Evolutionary conservation across 148 eudicot species (phyloP).

Genomic region (Cornus florida): DNA sequence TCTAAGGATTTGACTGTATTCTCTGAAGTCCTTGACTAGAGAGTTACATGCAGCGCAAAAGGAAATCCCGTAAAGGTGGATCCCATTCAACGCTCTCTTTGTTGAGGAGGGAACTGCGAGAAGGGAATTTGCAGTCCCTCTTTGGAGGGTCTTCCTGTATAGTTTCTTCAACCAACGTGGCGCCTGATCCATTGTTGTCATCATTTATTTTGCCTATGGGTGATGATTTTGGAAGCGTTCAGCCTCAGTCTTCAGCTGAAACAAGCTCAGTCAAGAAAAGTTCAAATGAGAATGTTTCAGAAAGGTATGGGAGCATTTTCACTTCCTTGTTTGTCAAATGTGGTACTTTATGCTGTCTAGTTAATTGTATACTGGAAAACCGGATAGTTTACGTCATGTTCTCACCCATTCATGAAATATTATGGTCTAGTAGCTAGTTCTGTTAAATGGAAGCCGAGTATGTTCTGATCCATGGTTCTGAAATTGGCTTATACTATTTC

Average conservation of each 20-base stretch:
- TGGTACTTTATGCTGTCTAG: not conserved
- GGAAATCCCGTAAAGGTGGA: constrained; percentile 71
- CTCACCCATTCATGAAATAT: not conserved
- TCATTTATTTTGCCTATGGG: constrained; percentile 91
- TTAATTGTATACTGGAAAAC: constrained; percentile 4
- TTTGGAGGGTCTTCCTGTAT: constrained; percentile 73
- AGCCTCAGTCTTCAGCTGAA: constrained; percentile 57
- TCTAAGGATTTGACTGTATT: constrained; percentile 4
- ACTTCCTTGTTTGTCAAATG: constrained; percentile 9
- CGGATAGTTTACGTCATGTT: not conserved
- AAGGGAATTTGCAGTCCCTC: constrained; percentile 76
- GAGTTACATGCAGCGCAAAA: constrained; percentile 85
- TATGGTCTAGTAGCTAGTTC: not conserved
- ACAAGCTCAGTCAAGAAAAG: constrained; percentile 49
- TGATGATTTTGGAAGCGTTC: constrained; percentile 62
- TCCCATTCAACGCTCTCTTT: constrained; percentile 77
- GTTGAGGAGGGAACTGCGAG: constrained; percentile 85
- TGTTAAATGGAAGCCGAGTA: not conserved
- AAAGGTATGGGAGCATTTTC: constrained; percentile 51
- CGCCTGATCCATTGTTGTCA: constrained; percentile 88
- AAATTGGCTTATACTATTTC: too few relatives aligned
- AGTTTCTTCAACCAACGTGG: constrained; percentile 54
- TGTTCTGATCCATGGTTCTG: not conserved
- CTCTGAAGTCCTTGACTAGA: constrained; percentile 75
- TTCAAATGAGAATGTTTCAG: constrained; percentile 39